phyloP scores from a whole-genome alignment of 2,329 filamentous ascomycete species.

The Chrysoporthe cubensis region DNA sequence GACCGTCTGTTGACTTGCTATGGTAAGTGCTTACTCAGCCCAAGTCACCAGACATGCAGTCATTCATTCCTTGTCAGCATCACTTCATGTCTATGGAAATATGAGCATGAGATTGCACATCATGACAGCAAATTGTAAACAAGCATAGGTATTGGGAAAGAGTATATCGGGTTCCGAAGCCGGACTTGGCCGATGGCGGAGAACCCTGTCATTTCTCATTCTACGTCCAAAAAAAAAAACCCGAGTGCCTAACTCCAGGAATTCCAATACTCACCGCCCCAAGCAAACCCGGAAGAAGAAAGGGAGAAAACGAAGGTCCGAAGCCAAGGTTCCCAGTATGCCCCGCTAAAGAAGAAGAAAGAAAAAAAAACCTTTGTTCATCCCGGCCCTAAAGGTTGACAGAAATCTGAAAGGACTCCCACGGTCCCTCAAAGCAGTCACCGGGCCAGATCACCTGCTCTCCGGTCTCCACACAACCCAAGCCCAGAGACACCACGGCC shows the following conservation, averaged over 20 bases:
- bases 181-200: background rate
- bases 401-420: conserved; percentile 16
- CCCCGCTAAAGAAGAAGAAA: background rate
- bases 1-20: background rate
- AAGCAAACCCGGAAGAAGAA: background rate
- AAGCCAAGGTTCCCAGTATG: background rate
- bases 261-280: background rate
- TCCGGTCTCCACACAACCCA: background rate
- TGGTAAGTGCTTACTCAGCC: background rate
- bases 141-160: no score
- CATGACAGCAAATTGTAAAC: background rate
- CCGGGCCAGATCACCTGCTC: conserved; percentile 9
- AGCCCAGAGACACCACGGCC: conserved; percentile 11
- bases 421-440: conserved; percentile 13
- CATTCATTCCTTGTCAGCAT: background rate
- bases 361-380: background rate
- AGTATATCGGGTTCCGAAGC: background rate
- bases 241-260: background rate
- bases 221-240: background rate
- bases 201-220: conserved; percentile 2
- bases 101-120: background rate
- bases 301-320: background rate
- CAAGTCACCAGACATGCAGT: background rate
- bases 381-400: conserved; percentile 16
- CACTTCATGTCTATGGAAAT: background rate